These are phyloP conservation scores for Aplosporella prunicola DNA, from an alignment of 2,329 filamentous ascomycete genomes.

Conservation along the genomic window DNA sequence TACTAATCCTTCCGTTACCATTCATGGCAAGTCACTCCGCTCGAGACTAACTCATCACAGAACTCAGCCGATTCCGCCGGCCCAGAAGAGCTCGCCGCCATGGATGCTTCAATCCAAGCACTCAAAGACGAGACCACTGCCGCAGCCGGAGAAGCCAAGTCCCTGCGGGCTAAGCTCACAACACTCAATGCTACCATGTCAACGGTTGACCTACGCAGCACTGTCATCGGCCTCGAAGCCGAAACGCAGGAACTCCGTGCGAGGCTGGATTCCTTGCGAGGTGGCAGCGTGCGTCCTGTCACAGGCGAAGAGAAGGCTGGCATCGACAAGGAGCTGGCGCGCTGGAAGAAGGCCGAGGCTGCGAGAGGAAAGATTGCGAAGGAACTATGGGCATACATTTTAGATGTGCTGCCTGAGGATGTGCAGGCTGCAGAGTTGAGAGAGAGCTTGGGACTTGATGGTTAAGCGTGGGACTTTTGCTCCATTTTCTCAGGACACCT, in stretches of 20 bases:
- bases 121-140: conserved; percentile 37
- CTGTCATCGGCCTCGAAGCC: conserved; percentile 34
- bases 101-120: conserved; percentile 40
- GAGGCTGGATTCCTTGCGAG: conserved; percentile 33
- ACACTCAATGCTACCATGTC: conserved; percentile 41
- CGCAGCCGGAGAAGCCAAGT: conserved; percentile 40
- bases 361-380: conserved; percentile 40
- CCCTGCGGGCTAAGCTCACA: conserved; percentile 38
- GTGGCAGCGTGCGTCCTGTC: conserved; percentile 36
- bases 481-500: no score
- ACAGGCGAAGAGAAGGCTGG: conserved; percentile 38
- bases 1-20: background rate
- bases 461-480: conserved; percentile 13
- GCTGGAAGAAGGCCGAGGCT: conserved; percentile 30
- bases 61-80: conserved; percentile 40
- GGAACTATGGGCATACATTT: conserved; percentile 43
- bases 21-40: background rate
- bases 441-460: conserved; percentile 33
- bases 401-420: conserved; percentile 38
- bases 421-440: conserved; percentile 41
- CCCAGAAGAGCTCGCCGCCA: conserved; percentile 39
- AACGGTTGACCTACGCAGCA: conserved; percentile 39
- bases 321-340: conserved; percentile 38
- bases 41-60: conserved; percentile 28
- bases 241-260: conserved; percentile 34